Conservation (phyloP, 129 eudicot genomes). For the Tanacetum coccineum region DNA sequence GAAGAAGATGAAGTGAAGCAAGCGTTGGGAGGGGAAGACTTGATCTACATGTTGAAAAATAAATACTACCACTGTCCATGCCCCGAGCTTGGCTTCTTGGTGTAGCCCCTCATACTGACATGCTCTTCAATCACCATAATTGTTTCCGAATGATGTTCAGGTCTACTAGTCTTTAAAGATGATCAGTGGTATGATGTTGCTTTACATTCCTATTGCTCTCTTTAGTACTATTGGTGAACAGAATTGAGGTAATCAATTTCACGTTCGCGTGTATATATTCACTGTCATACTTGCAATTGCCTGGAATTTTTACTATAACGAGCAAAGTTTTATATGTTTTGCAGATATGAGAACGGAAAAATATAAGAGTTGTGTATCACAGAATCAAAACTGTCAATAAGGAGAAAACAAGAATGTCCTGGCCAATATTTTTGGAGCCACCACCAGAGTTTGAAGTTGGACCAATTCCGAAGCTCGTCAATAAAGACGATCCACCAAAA, state of each 20-base stretch:
- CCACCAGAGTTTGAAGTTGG: slow-evolving; percentile 61
- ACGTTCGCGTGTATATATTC: background rate
- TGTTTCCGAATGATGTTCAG: slow-evolving; percentile 82
- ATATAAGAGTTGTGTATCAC: slow-evolving; percentile 72
- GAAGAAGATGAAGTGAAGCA: slow-evolving; percentile 45
- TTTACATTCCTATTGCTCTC: slow-evolving; percentile 81
- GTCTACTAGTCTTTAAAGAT: slow-evolving; percentile 73
- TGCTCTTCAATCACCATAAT: slow-evolving; percentile 65
- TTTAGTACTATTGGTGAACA: slow-evolving; percentile 87
- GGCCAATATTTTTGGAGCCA: slow-evolving; percentile 89
- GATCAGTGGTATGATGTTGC: slow-evolving; percentile 77
- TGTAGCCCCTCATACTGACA: slow-evolving; percentile 68
- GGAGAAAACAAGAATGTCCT: slow-evolving; percentile 75
- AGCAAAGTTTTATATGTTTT: background rate
- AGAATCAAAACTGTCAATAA: slow-evolving; percentile 72
- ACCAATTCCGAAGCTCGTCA: slow-evolving; percentile 54
- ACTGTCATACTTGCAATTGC: background rate
- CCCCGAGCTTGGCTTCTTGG: slow-evolving; percentile 85
- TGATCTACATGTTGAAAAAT: slow-evolving; percentile 55
- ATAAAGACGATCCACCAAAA: slow-evolving; percentile 24
- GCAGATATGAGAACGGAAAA: slow-evolving; percentile 64
- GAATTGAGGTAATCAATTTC: slow-evolving; percentile 52
- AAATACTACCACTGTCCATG: slow-evolving; percentile 92
- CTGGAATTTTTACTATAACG: background rate
- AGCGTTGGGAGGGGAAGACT: slow-evolving; percentile 64